These are phyloP conservation scores for Artemisia annua DNA, from an alignment of 129 eudicot genomes.

Conservation along the genomic window DNA sequence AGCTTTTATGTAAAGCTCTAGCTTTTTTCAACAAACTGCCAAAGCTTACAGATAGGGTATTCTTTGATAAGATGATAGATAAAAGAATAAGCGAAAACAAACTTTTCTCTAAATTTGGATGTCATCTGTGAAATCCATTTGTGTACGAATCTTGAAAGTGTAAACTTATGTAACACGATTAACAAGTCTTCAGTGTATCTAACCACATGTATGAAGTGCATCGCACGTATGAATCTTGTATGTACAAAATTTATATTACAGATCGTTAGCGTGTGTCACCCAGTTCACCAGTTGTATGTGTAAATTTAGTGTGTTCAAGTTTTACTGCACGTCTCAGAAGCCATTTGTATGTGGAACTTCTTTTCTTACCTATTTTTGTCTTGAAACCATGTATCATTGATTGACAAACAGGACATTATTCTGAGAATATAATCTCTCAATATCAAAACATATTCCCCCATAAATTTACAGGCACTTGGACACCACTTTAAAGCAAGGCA, in stretches of 20 bases:
- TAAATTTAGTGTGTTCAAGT: neutral
- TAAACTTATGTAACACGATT: conserved; percentile 1
- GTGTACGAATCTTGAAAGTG: neutral
- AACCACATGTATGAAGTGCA: neutral
- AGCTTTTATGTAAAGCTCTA: conserved; percentile 14
- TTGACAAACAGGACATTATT: no score
- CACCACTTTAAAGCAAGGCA: no score
- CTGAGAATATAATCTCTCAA: no score
- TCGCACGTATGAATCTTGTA: neutral
- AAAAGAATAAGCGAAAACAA: no score
- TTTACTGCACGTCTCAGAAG: neutral
- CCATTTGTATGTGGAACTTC: neutral
- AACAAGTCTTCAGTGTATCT: neutral
- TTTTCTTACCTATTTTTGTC: neutral
- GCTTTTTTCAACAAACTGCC: neutral
- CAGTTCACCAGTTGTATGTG: neutral
- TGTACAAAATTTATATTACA: neutral
- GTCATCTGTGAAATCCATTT: neutral
- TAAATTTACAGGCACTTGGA: no score
- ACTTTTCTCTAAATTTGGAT: neutral
- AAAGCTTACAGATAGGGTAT: conserved; percentile 1
- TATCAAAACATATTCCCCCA: no score
- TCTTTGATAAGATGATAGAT: neutral
- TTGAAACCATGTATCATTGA: neutral
- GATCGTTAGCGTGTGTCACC: neutral